phyloP scores from a whole-genome alignment of 2,329 filamentous ascomycete species.

The Beauveria sp. region DNA sequence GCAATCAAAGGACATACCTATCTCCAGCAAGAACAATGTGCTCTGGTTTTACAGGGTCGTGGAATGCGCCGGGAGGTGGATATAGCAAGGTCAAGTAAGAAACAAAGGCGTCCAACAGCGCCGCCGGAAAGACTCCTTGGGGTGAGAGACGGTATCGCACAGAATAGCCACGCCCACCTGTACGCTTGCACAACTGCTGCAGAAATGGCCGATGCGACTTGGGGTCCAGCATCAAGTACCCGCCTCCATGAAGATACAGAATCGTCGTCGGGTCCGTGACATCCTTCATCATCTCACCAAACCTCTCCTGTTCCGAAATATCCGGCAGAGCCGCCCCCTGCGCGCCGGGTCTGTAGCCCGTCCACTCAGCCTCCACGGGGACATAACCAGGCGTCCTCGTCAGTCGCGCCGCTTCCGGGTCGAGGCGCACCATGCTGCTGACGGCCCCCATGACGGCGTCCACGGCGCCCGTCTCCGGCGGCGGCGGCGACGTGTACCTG shows the following conservation, averaged over 20 bases:
- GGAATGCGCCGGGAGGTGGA: constrained; percentile 59
- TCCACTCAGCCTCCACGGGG: constrained; percentile 67
- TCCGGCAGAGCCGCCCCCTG: constrained; percentile 42
- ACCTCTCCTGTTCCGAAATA: constrained; percentile 57
- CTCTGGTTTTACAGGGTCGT: constrained; percentile 54
- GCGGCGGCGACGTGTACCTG: constrained; percentile 55
- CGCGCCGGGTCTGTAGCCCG: constrained; percentile 54
- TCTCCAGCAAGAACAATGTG: constrained; percentile 69
- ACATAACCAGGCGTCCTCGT: constrained; percentile 40
- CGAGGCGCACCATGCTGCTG: constrained; percentile 17
- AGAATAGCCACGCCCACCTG: constrained; percentile 60
- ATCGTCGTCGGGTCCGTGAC: constrained; percentile 54
- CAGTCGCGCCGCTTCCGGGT: constrained; percentile 12
- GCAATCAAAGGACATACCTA: constrained; percentile 31
- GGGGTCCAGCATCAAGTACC: constrained; percentile 66
- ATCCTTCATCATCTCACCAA: constrained; percentile 59
- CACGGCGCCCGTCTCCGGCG: constrained; percentile 47
- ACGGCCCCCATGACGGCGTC: constrained; percentile 52
- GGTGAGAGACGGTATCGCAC: constrained; percentile 70
- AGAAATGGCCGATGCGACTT: constrained; percentile 52
- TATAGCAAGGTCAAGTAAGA: constrained; percentile 68
- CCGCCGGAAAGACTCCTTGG: constrained; percentile 66
- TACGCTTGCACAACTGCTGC: constrained; percentile 56
- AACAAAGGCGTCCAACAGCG: constrained; percentile 63
- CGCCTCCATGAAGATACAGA: constrained; percentile 71